Percentiles rank a stretch among this genome's conserved stretches.
These are phyloP conservation scores for Phytophthora kernoviae DNA, from an alignment of 352 stramenopile species.

Conservation along the genomic window DNA sequence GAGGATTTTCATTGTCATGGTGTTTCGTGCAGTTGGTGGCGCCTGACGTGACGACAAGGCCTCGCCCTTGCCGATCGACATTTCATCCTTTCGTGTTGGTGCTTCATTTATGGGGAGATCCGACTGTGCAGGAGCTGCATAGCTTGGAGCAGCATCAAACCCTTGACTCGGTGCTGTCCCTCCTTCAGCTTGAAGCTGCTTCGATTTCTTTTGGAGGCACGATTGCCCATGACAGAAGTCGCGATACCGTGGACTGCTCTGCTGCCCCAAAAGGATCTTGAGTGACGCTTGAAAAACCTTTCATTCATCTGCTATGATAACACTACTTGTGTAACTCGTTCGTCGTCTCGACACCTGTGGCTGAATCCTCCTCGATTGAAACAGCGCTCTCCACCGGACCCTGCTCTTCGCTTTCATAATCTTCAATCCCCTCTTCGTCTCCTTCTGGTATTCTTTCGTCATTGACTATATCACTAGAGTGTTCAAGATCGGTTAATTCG, in stretches of 20 bases:
- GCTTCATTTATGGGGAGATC: conserved; percentile 2
- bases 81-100: conserved; percentile 1
- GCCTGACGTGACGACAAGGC: conserved; percentile 9
- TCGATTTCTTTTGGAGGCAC: conserved; percentile 19
- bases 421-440: conserved; percentile 13
- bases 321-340: conserved; percentile 5
- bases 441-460: conserved; percentile 25
- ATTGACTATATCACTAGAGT: conserved; percentile 10
- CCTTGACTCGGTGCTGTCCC: too few relatives aligned
- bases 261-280: not conserved
- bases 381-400: conserved; percentile 16
- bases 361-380: conserved; percentile 16
- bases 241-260: conserved; percentile 28
- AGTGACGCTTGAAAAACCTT: too few relatives aligned
- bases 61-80: not conserved
- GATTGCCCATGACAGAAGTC: conserved; percentile 33
- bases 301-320: not conserved
- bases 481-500: conserved; percentile 26
- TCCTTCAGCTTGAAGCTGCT: not conserved
- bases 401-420: conserved; percentile 8
- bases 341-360: conserved; percentile 24
- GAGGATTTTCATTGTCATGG: conserved; percentile 17
- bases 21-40: conserved; percentile 14
- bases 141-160: not conserved
- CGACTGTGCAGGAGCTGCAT: not conserved